Evolutionary conservation across 805 yeast species (phyloP).

Genomic region (Komagataella mondaviorum): DNA sequence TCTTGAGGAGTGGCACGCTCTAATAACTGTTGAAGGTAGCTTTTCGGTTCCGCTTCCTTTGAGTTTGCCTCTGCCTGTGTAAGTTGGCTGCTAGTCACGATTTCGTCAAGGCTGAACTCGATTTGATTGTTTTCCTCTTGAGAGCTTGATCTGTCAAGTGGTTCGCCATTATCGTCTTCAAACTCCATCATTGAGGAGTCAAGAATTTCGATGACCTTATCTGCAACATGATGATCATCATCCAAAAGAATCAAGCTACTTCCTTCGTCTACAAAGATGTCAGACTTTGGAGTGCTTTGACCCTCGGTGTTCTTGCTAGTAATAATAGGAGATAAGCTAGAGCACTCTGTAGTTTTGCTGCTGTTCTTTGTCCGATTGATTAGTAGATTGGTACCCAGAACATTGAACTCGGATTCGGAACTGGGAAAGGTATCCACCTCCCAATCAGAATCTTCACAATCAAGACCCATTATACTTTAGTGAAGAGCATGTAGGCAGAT

Average conservation of each 20-base stretch:
- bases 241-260: neutral
- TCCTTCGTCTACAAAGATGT: neutral
- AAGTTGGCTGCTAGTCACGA: neutral
- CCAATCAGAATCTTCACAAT: neutral
- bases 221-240: constrained; percentile 1
- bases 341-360: neutral
- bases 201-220: neutral
- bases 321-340: neutral
- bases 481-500: neutral
- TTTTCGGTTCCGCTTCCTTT: neutral
- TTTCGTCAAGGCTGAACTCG: neutral
- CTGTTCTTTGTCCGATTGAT: neutral
- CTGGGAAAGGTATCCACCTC: neutral
- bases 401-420: neutral
- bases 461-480: neutral
- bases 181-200: neutral
- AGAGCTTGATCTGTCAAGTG: neutral
- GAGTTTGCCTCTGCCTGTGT: neutral
- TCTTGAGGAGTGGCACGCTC: constrained; percentile 2
- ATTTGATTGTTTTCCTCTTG: neutral
- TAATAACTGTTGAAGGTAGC: neutral
- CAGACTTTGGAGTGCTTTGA: neutral
- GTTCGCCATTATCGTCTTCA: neutral
- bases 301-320: neutral
- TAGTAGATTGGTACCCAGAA: neutral